Base-by-base conservation (phyloP, 805 yeast genomes). In the Saturnispora diversa region DNA sequence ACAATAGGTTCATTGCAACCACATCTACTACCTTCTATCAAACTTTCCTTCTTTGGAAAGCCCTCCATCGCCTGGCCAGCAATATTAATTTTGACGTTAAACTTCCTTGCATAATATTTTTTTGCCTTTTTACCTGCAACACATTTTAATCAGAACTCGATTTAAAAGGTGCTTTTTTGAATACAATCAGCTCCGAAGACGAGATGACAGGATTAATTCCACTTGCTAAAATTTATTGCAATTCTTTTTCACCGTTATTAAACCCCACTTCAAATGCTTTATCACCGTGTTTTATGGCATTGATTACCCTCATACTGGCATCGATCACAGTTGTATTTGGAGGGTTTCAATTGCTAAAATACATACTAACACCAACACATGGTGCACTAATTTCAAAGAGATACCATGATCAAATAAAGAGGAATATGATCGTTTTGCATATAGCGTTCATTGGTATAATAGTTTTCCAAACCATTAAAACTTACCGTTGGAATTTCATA, bases 221-320 rank as follows among this genome's bases (percentile, higher is more conserved):
- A n/a, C n/a, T n/a, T n/a, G n/a, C n/a, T n/a, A n/a, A n/a, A n/a
- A n/a, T 12, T 5, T 11, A 29, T 15, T 40, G 44, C 26, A 21
- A 25, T 16, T 21, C 37, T 13, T 50, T 48, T 28, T n/a, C 27
- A 4, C 64, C 64, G 2, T 38, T 59, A 17, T 27, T 48, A 3
- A 47, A 51, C 3, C 42, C 47, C 6, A n/a, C 38, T 11, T 39
- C 53, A 5, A 60, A 53, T 39, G 50, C 62, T 1, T 31, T 62
- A 33, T 57, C 49, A 16, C 59, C 59, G 6, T 59, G 64, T 39
- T 62, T 62, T 45, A 39, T 58, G 5, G 48, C 58, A 1, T 19
- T 52, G 12, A 31, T 53, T 5, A 46, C 48, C 31, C 42, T 37
- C 1, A n/a, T 22, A 5, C 20, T 43, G 2, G 32, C 59, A 1